A percentile compares a stretch with the other conserved stretches of the same genome.
These are phyloP conservation scores for Elongisporangium senticosum DNA, from an alignment of 352 stramenopile species.

Conservation along the genomic window DNA sequence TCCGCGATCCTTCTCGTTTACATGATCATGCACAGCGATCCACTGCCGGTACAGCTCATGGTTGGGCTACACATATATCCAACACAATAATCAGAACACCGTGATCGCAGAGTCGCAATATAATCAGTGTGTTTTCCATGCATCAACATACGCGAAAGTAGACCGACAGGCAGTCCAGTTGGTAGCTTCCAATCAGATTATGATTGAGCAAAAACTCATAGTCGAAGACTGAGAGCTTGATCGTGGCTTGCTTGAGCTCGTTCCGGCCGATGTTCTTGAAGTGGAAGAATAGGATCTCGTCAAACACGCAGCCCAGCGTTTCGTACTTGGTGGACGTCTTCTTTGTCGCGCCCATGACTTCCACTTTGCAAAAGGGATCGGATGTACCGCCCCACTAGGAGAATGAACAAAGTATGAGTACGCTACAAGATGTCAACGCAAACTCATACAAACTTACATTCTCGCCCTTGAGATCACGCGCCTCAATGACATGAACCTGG, in stretches of 20 bases:
- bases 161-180: slow-evolving; percentile 73
- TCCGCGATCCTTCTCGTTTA: slow-evolving; percentile 75
- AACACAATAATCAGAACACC: neutral
- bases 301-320: slow-evolving; percentile 85
- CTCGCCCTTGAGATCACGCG: slow-evolving; percentile 83
- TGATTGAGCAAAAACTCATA: slow-evolving; percentile 64
- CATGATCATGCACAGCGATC: slow-evolving; percentile 87
- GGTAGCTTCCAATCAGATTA: slow-evolving; percentile 83
- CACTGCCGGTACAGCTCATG: slow-evolving; percentile 89
- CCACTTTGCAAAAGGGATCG: slow-evolving; percentile 85
- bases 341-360: slow-evolving; percentile 62
- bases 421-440: neutral
- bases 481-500: slow-evolving; percentile 85
- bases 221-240: slow-evolving; percentile 76
- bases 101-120: neutral
- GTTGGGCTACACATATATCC: slow-evolving; percentile 27
- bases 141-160: slow-evolving; percentile 46
- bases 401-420: neutral
- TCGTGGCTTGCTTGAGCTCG: slow-evolving; percentile 57
- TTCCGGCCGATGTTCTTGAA: slow-evolving; percentile 77
- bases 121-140: neutral
- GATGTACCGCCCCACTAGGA: slow-evolving; percentile 75
- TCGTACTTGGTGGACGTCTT: slow-evolving; percentile 78
- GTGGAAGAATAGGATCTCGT: slow-evolving; percentile 89
- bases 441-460: slow-evolving; percentile 33